A percentile compares a stretch with the other conserved stretches of the same genome.
phyloP scores from a whole-genome alignment of 257 asterid species.

The Salvia rosmarinus region DNA sequence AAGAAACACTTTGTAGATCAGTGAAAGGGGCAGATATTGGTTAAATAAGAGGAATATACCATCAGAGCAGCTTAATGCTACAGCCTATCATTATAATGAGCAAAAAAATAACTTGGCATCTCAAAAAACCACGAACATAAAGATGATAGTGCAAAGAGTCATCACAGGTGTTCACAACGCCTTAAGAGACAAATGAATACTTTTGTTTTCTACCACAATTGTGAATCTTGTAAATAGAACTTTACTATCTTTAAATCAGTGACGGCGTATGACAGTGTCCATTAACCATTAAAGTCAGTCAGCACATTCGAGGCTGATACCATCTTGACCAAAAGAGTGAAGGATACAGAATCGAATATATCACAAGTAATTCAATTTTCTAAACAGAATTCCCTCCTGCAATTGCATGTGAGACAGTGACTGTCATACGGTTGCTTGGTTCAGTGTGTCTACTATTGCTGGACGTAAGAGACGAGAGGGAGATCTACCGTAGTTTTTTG shows the following conservation, averaged over 20 bases:
- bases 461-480: slow-evolving; percentile 26
- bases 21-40: slow-evolving; percentile 25
- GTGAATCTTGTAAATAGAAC: slow-evolving; percentile 9
- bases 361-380: slow-evolving; percentile 3
- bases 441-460: not conserved
- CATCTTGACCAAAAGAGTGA: slow-evolving; percentile 1
- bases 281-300: not conserved
- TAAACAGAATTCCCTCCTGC: not conserved
- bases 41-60: slow-evolving; percentile 28
- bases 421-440: not conserved
- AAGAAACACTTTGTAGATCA: slow-evolving; percentile 43
- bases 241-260: slow-evolving; percentile 11
- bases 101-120: slow-evolving; percentile 10
- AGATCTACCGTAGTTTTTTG: slow-evolving; percentile 37
- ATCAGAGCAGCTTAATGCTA: slow-evolving; percentile 20
- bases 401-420: not conserved
- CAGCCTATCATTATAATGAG: not conserved
- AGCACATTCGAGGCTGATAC: slow-evolving; percentile 17
- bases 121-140: not conserved
- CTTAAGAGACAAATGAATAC: slow-evolving; percentile 18
- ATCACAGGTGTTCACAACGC: slow-evolving; percentile 7
- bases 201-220: slow-evolving; percentile 9
- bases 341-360: slow-evolving; percentile 15
- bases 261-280: not conserved
- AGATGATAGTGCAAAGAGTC: not conserved